These are phyloP conservation scores for Paradendryphiella salina DNA, from an alignment of 2,329 filamentous ascomycete species.

Conservation along the genomic window DNA sequence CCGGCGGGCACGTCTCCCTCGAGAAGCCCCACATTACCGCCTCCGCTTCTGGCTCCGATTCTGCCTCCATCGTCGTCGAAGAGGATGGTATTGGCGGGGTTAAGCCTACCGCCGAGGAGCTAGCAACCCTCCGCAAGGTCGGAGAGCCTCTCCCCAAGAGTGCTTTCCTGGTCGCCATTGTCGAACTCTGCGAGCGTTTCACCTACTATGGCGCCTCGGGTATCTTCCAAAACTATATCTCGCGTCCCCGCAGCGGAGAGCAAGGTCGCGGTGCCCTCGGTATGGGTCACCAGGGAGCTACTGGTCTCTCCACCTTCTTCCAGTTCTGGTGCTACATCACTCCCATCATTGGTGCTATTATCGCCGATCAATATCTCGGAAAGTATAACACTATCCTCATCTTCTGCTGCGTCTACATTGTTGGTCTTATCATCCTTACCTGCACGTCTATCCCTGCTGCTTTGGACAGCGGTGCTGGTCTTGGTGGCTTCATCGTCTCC, in stretches of 20 bases:
- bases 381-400: conserved; percentile 72
- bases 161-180: conserved; percentile 54
- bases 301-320: conserved; percentile 53
- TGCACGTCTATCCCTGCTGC: conserved; percentile 66
- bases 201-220: conserved; percentile 54
- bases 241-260: conserved; percentile 45
- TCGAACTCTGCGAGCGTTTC: conserved; percentile 56
- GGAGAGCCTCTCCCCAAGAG: conserved; percentile 53
- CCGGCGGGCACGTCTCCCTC: conserved; percentile 19
- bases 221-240: conserved; percentile 57
- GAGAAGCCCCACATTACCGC: conserved; percentile 22
- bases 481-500: conserved; percentile 64
- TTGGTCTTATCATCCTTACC: conserved; percentile 69
- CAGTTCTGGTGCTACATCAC: conserved; percentile 47
- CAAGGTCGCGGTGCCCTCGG: conserved; percentile 49
- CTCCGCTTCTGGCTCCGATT: conserved; percentile 14
- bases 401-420: conserved; percentile 65
- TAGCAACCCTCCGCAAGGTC: conserved; percentile 50
- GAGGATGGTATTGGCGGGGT: conserved; percentile 39
- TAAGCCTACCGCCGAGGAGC: conserved; percentile 51
- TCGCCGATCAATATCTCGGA: conserved; percentile 71
- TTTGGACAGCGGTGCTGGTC: conserved; percentile 62
- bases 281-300: conserved; percentile 51
- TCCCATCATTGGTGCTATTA: conserved; percentile 47
- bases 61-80: conserved; percentile 24